phyloP scores from a whole-genome alignment of 495 filamentous ascomycete genomes.

The Tuber umbilicatum region DNA sequence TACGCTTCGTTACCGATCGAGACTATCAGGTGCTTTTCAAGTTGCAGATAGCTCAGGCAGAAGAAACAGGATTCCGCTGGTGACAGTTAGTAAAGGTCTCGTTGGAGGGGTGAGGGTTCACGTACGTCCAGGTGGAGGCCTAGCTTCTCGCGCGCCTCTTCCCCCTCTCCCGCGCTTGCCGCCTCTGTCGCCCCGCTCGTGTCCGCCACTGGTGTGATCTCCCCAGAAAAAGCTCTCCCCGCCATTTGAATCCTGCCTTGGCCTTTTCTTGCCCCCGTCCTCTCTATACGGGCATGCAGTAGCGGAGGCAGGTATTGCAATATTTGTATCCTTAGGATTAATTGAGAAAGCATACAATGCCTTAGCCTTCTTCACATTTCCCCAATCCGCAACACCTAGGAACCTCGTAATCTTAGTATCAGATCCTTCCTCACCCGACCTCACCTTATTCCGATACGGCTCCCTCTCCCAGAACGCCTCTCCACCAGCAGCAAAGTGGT shows the following conservation, averaged over 20 bases:
- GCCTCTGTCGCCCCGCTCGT: conserved; percentile 38
- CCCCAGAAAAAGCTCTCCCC: conserved; percentile 38
- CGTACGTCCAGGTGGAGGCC: conserved; percentile 35
- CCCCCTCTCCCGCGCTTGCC: conserved; percentile 52
- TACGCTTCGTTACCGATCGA: conserved; percentile 80
- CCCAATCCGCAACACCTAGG: conserved; percentile 72
- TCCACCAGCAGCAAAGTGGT: conserved; percentile 72
- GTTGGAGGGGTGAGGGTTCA: not conserved
- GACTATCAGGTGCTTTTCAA: conserved; percentile 80
- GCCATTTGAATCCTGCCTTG: conserved; percentile 32
- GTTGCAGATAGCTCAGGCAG: conserved; percentile 75
- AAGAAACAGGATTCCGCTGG: conserved; percentile 84
- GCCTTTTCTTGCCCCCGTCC: conserved; percentile 14
- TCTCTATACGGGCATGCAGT: conserved; percentile 31
- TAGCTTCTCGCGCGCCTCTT: conserved; percentile 44
- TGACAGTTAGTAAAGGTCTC: conserved; percentile 40
- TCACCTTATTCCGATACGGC: conserved; percentile 54
- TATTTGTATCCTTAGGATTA: conserved; percentile 54
- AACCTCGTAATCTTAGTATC: conserved; percentile 63
- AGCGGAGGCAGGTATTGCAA: conserved; percentile 50
- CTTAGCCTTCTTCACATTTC: conserved; percentile 67
- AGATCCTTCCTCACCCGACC: conserved; percentile 18
- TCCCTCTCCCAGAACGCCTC: conserved; percentile 78
- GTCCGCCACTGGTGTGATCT: conserved; percentile 26
- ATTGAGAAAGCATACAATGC: conserved; percentile 85